Evolutionary conservation across 2,329 filamentous ascomycete species (phyloP).

Genomic region (Apiospora rasikravindrae): DNA sequence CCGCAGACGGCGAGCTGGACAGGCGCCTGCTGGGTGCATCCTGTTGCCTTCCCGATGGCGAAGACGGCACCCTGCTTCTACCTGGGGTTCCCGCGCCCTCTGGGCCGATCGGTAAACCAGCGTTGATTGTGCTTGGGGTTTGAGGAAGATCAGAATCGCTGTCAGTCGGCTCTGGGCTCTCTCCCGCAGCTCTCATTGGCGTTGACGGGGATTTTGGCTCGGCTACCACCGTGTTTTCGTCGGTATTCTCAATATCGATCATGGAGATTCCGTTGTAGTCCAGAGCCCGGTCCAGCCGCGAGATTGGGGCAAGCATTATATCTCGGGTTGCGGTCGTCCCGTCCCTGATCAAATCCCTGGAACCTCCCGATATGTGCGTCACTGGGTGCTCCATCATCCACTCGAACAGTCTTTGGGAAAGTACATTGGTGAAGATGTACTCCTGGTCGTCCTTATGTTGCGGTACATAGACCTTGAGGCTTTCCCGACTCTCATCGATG

Average conservation of each 20-base stretch:
- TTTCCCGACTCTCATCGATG: slow-evolving; percentile 22
- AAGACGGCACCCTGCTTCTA: neutral
- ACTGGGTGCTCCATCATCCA: slow-evolving; percentile 41
- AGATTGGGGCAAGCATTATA: slow-evolving; percentile 23
- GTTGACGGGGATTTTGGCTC: slow-evolving; percentile 3
- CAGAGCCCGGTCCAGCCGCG: slow-evolving; percentile 21
- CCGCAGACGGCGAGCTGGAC: neutral
- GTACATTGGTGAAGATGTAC: slow-evolving; percentile 34
- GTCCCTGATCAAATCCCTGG: neutral
- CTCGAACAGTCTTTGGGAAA: slow-evolving; percentile 36
- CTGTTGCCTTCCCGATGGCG: neutral
- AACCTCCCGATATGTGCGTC: slow-evolving; percentile 21
- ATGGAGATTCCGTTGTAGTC: slow-evolving; percentile 28
- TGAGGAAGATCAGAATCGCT: neutral
- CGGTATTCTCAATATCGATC: slow-evolving; percentile 24
- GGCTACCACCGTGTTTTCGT: slow-evolving; percentile 6
- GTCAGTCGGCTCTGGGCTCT: neutral
- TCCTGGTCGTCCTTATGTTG: slow-evolving; percentile 33
- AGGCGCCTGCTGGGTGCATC: neutral
- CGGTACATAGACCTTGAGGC: slow-evolving; percentile 39
- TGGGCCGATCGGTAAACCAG: neutral
- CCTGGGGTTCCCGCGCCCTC: neutral
- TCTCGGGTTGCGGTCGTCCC: slow-evolving; percentile 25
- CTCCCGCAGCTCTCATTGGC: neutral
- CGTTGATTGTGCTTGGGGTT: neutral